Evolutionary conservation across 768 basidiomycete species (phyloP).

Genomic region (Pulveroboletus sp.): DNA sequence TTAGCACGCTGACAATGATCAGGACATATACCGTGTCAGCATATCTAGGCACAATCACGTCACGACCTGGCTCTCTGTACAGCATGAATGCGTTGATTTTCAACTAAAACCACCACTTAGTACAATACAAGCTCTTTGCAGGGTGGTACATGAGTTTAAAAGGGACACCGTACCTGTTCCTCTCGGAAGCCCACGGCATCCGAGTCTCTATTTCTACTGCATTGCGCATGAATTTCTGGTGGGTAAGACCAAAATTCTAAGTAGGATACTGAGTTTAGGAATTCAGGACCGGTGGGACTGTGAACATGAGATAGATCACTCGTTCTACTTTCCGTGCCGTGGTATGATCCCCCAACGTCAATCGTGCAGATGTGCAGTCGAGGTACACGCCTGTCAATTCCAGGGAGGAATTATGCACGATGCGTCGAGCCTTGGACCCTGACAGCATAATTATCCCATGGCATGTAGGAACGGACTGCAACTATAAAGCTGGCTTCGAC

Average conservation of each 20-base stretch:
- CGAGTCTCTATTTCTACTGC: not conserved
- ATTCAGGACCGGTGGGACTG: not conserved
- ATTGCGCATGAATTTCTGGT: not conserved
- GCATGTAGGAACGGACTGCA: not conserved
- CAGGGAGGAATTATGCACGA: not conserved
- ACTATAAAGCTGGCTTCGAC: constrained; percentile 6
- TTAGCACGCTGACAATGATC: not conserved
- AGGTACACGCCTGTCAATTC: not conserved
- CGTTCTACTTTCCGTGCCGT: not conserved
- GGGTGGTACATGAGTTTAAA: not conserved
- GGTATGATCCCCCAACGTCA: not conserved
- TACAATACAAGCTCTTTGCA: not conserved
- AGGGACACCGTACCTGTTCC: not conserved
- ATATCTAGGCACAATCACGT: not conserved
- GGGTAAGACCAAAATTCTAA: not conserved
- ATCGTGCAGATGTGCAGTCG: not conserved
- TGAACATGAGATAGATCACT: not conserved
- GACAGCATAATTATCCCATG: constrained; percentile 1
- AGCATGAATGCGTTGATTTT: not conserved
- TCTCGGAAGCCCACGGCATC: not conserved
- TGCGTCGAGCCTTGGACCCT: not conserved
- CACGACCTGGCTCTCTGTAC: not conserved
- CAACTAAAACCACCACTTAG: too few relatives aligned
- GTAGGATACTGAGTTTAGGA: not conserved
- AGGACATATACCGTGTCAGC: not conserved